phyloP scores from a whole-genome alignment of 345 rosid species.

The Punica granatum region DNA sequence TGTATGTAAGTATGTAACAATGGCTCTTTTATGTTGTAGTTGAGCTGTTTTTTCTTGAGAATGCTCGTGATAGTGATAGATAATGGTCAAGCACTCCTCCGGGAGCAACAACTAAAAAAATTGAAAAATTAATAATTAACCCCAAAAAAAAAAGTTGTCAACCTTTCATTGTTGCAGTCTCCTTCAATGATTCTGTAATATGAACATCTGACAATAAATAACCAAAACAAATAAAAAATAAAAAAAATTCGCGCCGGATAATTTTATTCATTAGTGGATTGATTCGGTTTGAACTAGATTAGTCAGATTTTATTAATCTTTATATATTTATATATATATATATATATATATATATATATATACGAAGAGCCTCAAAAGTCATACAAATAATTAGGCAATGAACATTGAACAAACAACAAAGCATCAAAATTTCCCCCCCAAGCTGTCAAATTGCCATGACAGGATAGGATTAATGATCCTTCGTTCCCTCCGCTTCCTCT shows the following conservation, averaged over 20 bases:
- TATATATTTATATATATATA: no score
- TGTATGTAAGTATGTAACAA: no score
- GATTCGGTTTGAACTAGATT: no score
- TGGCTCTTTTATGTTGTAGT: neutral
- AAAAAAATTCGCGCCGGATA: no score
- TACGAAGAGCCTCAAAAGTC: neutral
- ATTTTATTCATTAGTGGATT: no score
- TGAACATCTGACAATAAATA: neutral
- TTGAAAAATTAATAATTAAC: no score
- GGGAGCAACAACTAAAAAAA: neutral
- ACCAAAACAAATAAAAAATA: no score
- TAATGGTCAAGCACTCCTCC: slow-evolving; percentile 1
- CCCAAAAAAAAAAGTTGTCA: no score
- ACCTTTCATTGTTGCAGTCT: neutral
- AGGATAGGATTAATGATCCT: neutral
- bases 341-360: no score
- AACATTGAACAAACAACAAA: neutral
- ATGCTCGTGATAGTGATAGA: neutral
- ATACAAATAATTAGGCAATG: neutral
- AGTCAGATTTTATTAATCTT: no score
- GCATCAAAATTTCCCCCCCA: neutral
- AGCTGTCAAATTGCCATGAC: slow-evolving; percentile 14
- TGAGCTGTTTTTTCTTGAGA: neutral
- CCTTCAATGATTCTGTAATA: neutral
- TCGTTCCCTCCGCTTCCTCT: slow-evolving; percentile 18